Evolutionary conservation across 257 asterid species (phyloP).

Genomic region (Parsonsia alboflavescens): DNA sequence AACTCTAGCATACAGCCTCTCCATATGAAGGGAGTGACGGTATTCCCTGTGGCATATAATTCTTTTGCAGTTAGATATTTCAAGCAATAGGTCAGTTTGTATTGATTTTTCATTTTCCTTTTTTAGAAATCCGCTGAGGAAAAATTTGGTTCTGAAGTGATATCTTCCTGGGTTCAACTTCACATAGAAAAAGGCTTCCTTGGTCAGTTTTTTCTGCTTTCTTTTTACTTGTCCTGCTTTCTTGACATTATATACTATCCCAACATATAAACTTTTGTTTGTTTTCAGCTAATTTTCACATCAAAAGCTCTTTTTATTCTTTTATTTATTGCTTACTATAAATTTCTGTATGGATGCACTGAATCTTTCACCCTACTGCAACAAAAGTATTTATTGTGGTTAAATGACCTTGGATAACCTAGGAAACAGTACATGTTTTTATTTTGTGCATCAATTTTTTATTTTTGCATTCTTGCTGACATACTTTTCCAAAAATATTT

Average conservation of each 20-base stretch:
- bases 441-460: no score
- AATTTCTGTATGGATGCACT: background rate
- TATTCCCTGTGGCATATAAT: slow-evolving; percentile 21
- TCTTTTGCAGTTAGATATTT: background rate
- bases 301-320: background rate
- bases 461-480: background rate
- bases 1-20: slow-evolving; percentile 76
- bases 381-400: background rate
- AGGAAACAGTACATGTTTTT: no score
- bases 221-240: background rate
- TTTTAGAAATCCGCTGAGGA: slow-evolving; percentile 52
- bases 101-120: slow-evolving; percentile 4
- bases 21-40: slow-evolving; percentile 61
- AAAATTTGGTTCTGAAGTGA: slow-evolving; percentile 51
- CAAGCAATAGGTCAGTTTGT: background rate
- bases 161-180: slow-evolving; percentile 37
- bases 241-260: no score
- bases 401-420: no score
- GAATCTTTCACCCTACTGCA: background rate
- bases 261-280: background rate
- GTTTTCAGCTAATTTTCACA: background rate
- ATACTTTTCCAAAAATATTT: background rate
- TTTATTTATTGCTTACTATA: background rate
- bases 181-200: slow-evolving; percentile 51
- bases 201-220: slow-evolving; percentile 36